Conservation (phyloP, 495 filamentous ascomycete species). For the Penicillium argentinense region DNA sequence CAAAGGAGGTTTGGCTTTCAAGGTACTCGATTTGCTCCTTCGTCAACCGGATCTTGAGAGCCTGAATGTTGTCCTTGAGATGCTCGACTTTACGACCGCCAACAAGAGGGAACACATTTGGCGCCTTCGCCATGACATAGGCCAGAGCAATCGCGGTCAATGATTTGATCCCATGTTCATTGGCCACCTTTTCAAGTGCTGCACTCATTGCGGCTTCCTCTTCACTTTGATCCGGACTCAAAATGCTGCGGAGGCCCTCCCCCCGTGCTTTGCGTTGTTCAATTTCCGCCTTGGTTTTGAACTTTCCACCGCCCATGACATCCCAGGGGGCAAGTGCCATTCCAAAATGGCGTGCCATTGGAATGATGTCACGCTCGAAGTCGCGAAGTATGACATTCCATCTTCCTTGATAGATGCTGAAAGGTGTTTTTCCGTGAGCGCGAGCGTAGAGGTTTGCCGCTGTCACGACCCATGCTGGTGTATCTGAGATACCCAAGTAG, state of each 20-base stretch:
- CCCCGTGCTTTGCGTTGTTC: slow-evolving; percentile 29
- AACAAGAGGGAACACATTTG: slow-evolving; percentile 72
- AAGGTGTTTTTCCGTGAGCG: slow-evolving; percentile 18
- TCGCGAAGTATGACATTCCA: slow-evolving; percentile 37
- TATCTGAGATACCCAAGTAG: slow-evolving; percentile 47
- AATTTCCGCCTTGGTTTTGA: slow-evolving; percentile 41
- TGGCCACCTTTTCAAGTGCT: slow-evolving; percentile 52
- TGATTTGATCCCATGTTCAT: slow-evolving; percentile 43
- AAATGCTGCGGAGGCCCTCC: slow-evolving; percentile 24
- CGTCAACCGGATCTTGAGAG: slow-evolving; percentile 49
- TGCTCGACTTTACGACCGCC: slow-evolving; percentile 63
- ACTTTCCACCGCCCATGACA: slow-evolving; percentile 52
- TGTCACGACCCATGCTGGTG: slow-evolving; percentile 36
- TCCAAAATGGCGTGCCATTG: slow-evolving; percentile 55
- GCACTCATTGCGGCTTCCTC: slow-evolving; percentile 43
- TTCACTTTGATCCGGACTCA: slow-evolving; percentile 25
- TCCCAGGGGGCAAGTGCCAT: slow-evolving; percentile 60
- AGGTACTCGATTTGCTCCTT: slow-evolving; percentile 55
- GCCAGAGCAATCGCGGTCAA: slow-evolving; percentile 63
- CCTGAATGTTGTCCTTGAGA: slow-evolving; percentile 58
- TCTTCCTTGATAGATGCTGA: slow-evolving; percentile 27
- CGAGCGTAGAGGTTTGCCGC: slow-evolving; percentile 34
- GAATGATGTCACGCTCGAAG: slow-evolving; percentile 58
- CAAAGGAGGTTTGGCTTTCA: slow-evolving; percentile 49
- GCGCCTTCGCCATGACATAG: slow-evolving; percentile 68